Percentiles rank a stretch among this genome's conserved stretches.
phyloP scores from a whole-genome alignment of 192 early-diverging fungal species.

The Coemansia sp. region DNA sequence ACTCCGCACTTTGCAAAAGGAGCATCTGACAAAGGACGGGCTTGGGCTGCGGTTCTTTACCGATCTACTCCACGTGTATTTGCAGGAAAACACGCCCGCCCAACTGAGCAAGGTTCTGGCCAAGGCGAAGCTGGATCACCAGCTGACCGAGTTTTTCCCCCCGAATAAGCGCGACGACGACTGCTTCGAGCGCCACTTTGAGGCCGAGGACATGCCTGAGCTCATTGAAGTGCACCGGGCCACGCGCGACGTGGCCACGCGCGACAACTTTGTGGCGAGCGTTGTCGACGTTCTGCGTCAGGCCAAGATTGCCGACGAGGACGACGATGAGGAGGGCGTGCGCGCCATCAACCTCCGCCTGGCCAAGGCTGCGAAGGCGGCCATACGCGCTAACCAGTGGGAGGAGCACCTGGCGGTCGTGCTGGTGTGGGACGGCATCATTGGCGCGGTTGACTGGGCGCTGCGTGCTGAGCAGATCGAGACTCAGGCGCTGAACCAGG shows the following conservation, averaged over 20 bases:
- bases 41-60: constrained; percentile 82
- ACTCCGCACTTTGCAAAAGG: constrained; percentile 78
- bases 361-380: constrained; percentile 23
- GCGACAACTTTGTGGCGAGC: constrained; percentile 61
- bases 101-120: constrained; percentile 72
- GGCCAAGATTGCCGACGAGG: constrained; percentile 13
- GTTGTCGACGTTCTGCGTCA: constrained; percentile 64
- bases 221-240: constrained; percentile 79
- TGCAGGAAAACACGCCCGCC: constrained; percentile 72
- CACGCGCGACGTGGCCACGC: constrained; percentile 64
- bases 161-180: constrained; percentile 86
- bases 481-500: constrained; percentile 60
- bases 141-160: constrained; percentile 89
- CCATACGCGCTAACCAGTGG: constrained; percentile 58
- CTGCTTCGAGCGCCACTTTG: constrained; percentile 87
- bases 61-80: constrained; percentile 73
- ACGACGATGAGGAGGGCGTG: constrained; percentile 19
- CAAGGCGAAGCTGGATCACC: constrained; percentile 60
- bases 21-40: constrained; percentile 93
- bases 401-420: constrained; percentile 71
- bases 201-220: constrained; percentile 87
- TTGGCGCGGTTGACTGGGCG: constrained; percentile 76
- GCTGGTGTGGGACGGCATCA: constrained; percentile 81
- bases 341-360: constrained; percentile 26
- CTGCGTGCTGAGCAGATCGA: constrained; percentile 84